Evolutionary conservation across 495 filamentous ascomycete genomes (phyloP).

Genomic region (Hypoxylon lenormandii): DNA sequence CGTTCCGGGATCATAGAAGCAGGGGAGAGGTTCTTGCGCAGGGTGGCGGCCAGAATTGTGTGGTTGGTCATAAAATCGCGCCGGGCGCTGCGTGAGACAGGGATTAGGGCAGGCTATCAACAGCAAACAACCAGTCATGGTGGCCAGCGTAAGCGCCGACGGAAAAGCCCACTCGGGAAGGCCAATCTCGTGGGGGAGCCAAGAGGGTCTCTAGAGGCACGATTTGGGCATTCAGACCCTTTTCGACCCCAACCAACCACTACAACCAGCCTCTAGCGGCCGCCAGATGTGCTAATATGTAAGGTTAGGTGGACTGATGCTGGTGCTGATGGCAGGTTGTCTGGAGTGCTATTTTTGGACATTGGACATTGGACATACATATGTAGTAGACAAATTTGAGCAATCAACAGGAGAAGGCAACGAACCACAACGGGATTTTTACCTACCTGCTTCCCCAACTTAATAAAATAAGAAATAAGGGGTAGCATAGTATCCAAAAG

Average conservation of each 20-base stretch:
- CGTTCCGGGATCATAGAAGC: constrained; percentile 16
- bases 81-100: constrained; percentile 40
- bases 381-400: constrained; percentile 1
- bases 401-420: neutral
- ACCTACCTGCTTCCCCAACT: constrained; percentile 3
- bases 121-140: constrained; percentile 31
- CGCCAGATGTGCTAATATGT: no score
- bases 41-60: constrained; percentile 16
- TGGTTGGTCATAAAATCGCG: constrained; percentile 34
- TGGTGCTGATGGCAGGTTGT: no score
- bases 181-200: constrained; percentile 16
- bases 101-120: constrained; percentile 23
- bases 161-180: constrained; percentile 30
- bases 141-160: constrained; percentile 35
- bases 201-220: neutral
- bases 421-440: no score
- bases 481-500: no score
- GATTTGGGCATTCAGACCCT: constrained; percentile 5
- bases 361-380: no score
- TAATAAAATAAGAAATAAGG: neutral
- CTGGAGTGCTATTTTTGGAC: constrained; percentile 34
- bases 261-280: no score
- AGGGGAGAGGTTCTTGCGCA: constrained; percentile 7
- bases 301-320: no score
- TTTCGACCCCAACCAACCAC: constrained; percentile 4